phyloP scores from a whole-genome alignment of 2,329 filamentous ascomycete species.

The Clonostachys byssicola region DNA sequence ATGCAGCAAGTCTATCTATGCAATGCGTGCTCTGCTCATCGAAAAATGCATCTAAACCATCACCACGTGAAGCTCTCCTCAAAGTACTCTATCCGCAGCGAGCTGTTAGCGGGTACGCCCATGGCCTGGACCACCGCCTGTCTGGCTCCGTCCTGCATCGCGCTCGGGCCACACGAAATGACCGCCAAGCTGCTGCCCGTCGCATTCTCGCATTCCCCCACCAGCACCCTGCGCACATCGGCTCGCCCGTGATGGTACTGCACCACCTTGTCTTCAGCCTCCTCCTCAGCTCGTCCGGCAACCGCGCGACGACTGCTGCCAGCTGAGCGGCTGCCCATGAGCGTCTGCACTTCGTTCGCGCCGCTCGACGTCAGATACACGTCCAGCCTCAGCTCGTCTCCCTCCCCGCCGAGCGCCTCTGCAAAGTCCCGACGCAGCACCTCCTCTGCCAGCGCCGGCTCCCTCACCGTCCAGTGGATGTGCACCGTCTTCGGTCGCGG shows the following conservation, averaged over 20 bases:
- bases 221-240: slow-evolving; percentile 23
- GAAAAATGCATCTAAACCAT: slow-evolving; percentile 1
- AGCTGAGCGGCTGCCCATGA: not conserved
- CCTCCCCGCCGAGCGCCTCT: slow-evolving; percentile 12
- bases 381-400: not conserved
- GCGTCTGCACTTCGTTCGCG: not conserved
- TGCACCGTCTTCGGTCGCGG: slow-evolving; percentile 14
- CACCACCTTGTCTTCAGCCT: slow-evolving; percentile 3
- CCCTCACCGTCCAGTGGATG: slow-evolving; percentile 38
- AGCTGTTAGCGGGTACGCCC: slow-evolving; percentile 8
- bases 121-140: slow-evolving; percentile 24
- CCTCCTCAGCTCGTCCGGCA: not conserved
- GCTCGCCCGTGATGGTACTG: slow-evolving; percentile 19
- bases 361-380: too few species aligned
- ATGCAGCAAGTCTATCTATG: too few species aligned
- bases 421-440: slow-evolving; percentile 25
- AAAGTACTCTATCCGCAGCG: slow-evolving; percentile 28
- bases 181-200: slow-evolving; percentile 25
- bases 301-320: not conserved
- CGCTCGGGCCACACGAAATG: slow-evolving; percentile 36
- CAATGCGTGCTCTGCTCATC: too few species aligned
- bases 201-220: slow-evolving; percentile 11
- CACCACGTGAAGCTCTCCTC: slow-evolving; percentile 39
- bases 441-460: slow-evolving; percentile 27
- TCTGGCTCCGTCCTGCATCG: slow-evolving; percentile 38